phyloP scores from a whole-genome alignment of 176 grass and related monocot species.

The Pontederia paniculata region DNA sequence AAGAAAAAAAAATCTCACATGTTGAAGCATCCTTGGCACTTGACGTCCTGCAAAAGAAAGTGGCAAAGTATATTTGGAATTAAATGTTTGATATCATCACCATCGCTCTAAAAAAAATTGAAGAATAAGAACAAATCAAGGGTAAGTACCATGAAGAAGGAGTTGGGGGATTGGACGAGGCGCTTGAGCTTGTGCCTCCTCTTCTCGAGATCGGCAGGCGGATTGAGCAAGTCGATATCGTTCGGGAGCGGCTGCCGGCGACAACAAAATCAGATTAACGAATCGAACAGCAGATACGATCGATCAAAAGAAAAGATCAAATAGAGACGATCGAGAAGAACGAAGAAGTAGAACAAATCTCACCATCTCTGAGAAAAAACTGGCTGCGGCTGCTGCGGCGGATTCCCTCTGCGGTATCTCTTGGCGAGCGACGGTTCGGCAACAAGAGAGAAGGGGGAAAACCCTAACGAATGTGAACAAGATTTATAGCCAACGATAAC shows the following conservation, averaged over 20 bases:
- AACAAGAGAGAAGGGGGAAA: too few relatives aligned
- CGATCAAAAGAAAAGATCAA: too few relatives aligned
- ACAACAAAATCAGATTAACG: too few relatives aligned
- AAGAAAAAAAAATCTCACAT: conserved; percentile 33
- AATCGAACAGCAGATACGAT: too few relatives aligned
- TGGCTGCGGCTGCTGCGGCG: too few relatives aligned
- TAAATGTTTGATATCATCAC: neutral
- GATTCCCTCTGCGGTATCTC: too few relatives aligned
- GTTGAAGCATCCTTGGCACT: conserved; percentile 63
- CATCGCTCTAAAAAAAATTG: neutral
- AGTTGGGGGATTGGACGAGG: conserved; percentile 79
- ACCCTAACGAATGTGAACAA: too few relatives aligned
- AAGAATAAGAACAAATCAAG: neutral
- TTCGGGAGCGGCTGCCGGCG: conserved; percentile 49
- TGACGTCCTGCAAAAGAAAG: conserved; percentile 48
- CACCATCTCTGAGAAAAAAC: too few relatives aligned
- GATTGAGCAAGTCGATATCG: conserved; percentile 85
- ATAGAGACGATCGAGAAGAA: too few relatives aligned
- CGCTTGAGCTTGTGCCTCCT: conserved; percentile 91
- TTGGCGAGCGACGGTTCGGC: too few relatives aligned
- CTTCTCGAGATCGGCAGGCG: conserved; percentile 72
- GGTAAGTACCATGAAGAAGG: conserved; percentile 58
- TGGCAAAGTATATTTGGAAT: neutral
- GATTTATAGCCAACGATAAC: too few relatives aligned
- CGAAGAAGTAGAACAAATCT: too few relatives aligned